Base-by-base conservation (phyloP, 208 protist genomes). In the Angomonas deanei region DNA sequence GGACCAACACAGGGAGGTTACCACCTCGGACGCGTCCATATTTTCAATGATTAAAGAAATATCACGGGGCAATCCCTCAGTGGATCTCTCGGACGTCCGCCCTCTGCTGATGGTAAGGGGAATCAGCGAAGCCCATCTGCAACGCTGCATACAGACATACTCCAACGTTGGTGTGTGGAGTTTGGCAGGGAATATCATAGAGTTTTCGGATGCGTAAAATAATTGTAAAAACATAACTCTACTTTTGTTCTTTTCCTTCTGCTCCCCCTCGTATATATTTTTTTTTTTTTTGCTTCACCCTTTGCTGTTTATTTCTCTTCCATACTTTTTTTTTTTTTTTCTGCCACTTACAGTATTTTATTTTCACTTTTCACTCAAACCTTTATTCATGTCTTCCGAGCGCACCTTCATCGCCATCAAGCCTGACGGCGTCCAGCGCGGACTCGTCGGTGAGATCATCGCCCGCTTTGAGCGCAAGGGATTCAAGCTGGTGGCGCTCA, bases 351-450 rank as follows among this genome's bases (percentile, higher is more conserved):
- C 0, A 13, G 23, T 39, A n/a, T n/a, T 36, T 24, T 5, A 23
- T 42, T 28, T 60, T 24, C 24, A 46, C 4, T 60, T 39, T n/a
- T 32, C 54, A 2, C 19, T 19, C 6, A 3, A 26, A 36, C 32
- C 15, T 66, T 31, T 27, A 3, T 68, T 3, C 52, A 89, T 90
- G 80, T 64, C 80, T 38, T 83, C 71, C 64, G 96, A 98, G 75
- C 86, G 96, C 55, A 98, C 96, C 46, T 98, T 97, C 80, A 97
- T 98, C 70, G 91, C 92, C 52, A 76, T 98, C 71, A 98, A 98
- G 86, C 92, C 91, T 36, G 94, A 98, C 64, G 95, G 93, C 66
- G 94, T 98, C 64, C 95, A 98, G 84, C 92, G 92, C 53, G 82
- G 74, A 71, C 78, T 96, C 55, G 91, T 97, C 49, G 92, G 91